Conservation (phyloP, 495 filamentous ascomycete genomes). For the Talaromyces trachyspermus region DNA sequence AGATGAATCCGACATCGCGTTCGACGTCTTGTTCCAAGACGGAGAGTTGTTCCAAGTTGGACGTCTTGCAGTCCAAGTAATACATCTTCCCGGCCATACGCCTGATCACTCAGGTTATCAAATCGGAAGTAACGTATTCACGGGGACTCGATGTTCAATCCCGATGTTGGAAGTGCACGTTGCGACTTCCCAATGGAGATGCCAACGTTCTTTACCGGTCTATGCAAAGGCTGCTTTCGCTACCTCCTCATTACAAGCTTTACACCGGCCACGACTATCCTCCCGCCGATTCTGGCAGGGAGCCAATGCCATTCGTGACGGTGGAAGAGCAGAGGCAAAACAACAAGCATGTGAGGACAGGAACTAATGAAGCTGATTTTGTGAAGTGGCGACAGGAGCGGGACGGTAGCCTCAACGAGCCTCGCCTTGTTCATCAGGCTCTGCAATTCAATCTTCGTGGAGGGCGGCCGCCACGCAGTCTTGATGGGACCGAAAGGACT, state of each 20-base stretch:
- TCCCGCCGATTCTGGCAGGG: constrained; percentile 12
- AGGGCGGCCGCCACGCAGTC: too few species aligned
- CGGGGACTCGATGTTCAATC: constrained; percentile 49
- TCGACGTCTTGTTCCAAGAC: constrained; percentile 41
- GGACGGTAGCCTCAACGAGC: constrained; percentile 35
- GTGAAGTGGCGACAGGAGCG: constrained; percentile 32
- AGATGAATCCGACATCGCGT: constrained; percentile 31
- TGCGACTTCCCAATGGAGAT: constrained; percentile 48
- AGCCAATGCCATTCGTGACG: constrained; percentile 31
- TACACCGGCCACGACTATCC: constrained; percentile 43
- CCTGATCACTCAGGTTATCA: constrained; percentile 49
- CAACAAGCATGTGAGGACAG: constrained; percentile 44
- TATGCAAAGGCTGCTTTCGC: constrained; percentile 30
- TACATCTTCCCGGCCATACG: constrained; percentile 50
- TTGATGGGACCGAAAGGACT: too few species aligned
- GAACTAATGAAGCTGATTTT: constrained; percentile 36
- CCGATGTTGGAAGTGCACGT: constrained; percentile 45
- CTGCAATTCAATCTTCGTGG: constrained; percentile 16
- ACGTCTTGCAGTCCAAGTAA: constrained; percentile 24
- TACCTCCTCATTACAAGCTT: constrained; percentile 30
- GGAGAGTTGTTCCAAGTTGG: constrained; percentile 42
- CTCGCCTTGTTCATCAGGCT: constrained; percentile 40
- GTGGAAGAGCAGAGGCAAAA: constrained; percentile 35
- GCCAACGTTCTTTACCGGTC: constrained; percentile 34
- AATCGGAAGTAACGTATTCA: constrained; percentile 49